phyloP scores from a whole-genome alignment of 495 filamentous ascomycete genomes.

The Daldinia loculata region DNA sequence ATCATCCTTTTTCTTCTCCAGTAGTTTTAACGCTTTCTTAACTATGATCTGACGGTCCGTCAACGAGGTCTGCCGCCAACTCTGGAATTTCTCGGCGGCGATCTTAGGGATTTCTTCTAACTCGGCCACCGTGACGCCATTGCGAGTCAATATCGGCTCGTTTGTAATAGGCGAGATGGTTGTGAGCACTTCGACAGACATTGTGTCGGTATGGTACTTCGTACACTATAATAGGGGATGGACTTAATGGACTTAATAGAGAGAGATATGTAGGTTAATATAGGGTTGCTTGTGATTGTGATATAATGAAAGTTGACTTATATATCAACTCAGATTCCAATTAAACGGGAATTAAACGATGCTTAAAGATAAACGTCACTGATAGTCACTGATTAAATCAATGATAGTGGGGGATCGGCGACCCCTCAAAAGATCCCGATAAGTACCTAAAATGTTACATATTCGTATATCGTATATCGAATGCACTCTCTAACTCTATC shows the following conservation, averaged over 20 bases:
- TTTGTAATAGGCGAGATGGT: slow-evolving; percentile 91
- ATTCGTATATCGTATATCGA: not conserved
- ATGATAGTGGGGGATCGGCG: slow-evolving; percentile 28
- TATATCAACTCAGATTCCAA: slow-evolving; percentile 3
- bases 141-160: slow-evolving; percentile 76
- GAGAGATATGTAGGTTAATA: not conserved
- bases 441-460: not conserved
- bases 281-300: not conserved
- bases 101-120: slow-evolving; percentile 69
- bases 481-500: not conserved
- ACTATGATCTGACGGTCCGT: slow-evolving; percentile 77
- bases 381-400: slow-evolving; percentile 36
- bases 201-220: slow-evolving; percentile 47
- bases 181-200: slow-evolving; percentile 82
- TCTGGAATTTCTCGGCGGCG: slow-evolving; percentile 75
- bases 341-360: not conserved
- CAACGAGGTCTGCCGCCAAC: slow-evolving; percentile 71
- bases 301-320: not conserved
- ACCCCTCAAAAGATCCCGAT: slow-evolving; percentile 37
- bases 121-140: slow-evolving; percentile 71
- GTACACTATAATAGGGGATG: not conserved
- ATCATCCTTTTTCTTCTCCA: slow-evolving; percentile 76
- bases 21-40: slow-evolving; percentile 72
- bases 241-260: not conserved
- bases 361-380: slow-evolving; percentile 30